Conservation (phyloP, 2,329 filamentous ascomycete genomes). For the Claviceps spartinae region DNA sequence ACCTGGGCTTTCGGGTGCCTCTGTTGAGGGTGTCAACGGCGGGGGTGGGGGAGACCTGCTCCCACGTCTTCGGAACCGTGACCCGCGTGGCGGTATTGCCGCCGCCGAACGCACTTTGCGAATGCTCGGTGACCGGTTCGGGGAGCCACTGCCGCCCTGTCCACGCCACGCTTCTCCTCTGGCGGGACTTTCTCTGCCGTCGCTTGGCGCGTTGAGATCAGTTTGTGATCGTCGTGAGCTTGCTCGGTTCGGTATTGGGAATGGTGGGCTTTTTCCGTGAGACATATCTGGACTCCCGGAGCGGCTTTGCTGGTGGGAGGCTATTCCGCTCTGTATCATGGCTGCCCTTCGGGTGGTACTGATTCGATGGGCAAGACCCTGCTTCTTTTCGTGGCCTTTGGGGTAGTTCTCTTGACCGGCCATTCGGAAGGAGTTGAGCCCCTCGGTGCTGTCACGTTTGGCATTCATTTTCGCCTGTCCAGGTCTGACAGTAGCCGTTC, state of each 20-base stretch:
- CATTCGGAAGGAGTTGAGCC: slow-evolving; percentile 30
- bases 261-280: slow-evolving; percentile 57
- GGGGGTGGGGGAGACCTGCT: slow-evolving; percentile 52
- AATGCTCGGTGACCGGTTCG: slow-evolving; percentile 46
- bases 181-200: slow-evolving; percentile 68
- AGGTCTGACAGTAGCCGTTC: slow-evolving; percentile 26
- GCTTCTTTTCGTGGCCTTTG: slow-evolving; percentile 15
- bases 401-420: slow-evolving; percentile 18
- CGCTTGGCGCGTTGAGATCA: slow-evolving; percentile 50
- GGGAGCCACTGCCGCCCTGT: slow-evolving; percentile 33
- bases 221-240: slow-evolving; percentile 67
- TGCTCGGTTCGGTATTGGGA: slow-evolving; percentile 78
- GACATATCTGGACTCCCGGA: slow-evolving; percentile 52
- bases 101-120: slow-evolving; percentile 79
- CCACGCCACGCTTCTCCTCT: slow-evolving; percentile 43
- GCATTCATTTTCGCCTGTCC: slow-evolving; percentile 25
- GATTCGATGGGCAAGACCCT: slow-evolving; percentile 27
- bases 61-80: slow-evolving; percentile 33
- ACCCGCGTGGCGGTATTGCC: slow-evolving; percentile 44
- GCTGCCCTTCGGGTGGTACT: slow-evolving; percentile 63
- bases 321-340: slow-evolving; percentile 67
- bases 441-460: slow-evolving; percentile 27
- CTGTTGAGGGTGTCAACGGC: slow-evolving; percentile 53
- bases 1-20: slow-evolving; percentile 53
- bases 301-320: slow-evolving; percentile 49